Conservation (phyloP, 371 early-diverging fungal genomes). For the Mycotypha africana region DNA sequence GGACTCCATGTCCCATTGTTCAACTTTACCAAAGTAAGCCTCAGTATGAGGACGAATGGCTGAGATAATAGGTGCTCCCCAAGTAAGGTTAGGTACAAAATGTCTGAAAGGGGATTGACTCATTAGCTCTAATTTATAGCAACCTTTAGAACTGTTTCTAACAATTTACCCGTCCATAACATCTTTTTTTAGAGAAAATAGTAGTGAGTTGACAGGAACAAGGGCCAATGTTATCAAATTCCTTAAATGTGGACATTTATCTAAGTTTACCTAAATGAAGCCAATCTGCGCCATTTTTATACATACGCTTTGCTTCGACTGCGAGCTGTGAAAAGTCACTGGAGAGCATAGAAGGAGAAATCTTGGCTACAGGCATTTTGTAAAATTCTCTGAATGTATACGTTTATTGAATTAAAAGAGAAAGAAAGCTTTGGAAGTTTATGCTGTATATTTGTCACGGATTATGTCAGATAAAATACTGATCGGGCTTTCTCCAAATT, state of each 20-base stretch:
- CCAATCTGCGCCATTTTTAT: constrained; percentile 89
- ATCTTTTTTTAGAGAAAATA: constrained; percentile 52
- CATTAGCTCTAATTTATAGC: background rate
- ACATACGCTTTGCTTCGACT: constrained; percentile 85
- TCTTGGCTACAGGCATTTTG: constrained; percentile 66
- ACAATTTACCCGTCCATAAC: constrained; percentile 85
- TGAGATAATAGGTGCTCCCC: constrained; percentile 93
- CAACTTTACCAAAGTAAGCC: constrained; percentile 73
- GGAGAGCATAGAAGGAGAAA: constrained; percentile 91
- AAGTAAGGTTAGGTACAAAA: constrained; percentile 97
- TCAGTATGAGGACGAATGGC: constrained; percentile 83
- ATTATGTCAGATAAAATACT: too few species aligned
- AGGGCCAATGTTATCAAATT: too few species aligned
- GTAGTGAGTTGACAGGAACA: too few species aligned
- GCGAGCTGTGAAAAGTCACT: constrained; percentile 90
- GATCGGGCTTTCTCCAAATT: too few species aligned
- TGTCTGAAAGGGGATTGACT: constrained; percentile 54
- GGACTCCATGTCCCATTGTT: too few species aligned
- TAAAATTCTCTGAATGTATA: too few species aligned
- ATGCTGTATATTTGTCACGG: too few species aligned
- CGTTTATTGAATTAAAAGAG: too few species aligned
- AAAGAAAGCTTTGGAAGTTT: too few species aligned
- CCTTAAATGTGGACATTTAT: too few species aligned
- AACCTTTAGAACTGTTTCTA: too few species aligned
- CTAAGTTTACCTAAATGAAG: constrained; percentile 80